These are phyloP conservation scores for Zoysia pacifica DNA, from an alignment of 176 grass and related monocot species.

Conservation along the genomic window DNA sequence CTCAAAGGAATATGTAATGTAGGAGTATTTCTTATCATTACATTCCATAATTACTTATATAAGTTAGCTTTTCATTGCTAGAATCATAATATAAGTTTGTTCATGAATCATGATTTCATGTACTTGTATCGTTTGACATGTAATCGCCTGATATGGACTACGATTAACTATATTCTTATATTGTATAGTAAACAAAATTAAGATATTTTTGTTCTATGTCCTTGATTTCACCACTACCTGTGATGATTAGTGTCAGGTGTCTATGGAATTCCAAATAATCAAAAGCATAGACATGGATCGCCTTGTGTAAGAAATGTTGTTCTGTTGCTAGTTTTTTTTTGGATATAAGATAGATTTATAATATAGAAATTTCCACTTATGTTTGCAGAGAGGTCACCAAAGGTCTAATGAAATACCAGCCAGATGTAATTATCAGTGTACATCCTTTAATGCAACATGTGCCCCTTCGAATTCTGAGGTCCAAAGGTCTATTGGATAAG, in stretches of 20 bases:
- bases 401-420: conserved; percentile 98
- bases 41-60: not conserved
- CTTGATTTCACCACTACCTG: conserved; percentile 4
- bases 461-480: conserved; percentile 79
- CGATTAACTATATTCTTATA: not conserved
- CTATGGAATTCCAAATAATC: conserved; percentile 17
- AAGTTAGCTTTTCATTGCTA: not conserved
- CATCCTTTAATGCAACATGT: conserved; percentile 99
- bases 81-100: too few species aligned
- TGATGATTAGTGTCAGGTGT: conserved; percentile 2
- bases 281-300: conserved; percentile 9
- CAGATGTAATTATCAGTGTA: conserved; percentile 99
- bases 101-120: not conserved
- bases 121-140: conserved; percentile 11
- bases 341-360: conserved; percentile 16
- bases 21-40: not conserved
- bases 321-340: not conserved
- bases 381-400: conserved; percentile 87
- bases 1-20: not conserved
- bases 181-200: conserved; percentile 1
- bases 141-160: conserved; percentile 15
- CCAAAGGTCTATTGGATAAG: conserved; percentile 90
- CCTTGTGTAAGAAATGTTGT: conserved; percentile 17
- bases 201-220: not conserved
- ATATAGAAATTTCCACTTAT: conserved; percentile 16